Evolutionary conservation across 2,329 filamentous ascomycete genomes (phyloP).

Genomic region (Microdochium paspali): DNA sequence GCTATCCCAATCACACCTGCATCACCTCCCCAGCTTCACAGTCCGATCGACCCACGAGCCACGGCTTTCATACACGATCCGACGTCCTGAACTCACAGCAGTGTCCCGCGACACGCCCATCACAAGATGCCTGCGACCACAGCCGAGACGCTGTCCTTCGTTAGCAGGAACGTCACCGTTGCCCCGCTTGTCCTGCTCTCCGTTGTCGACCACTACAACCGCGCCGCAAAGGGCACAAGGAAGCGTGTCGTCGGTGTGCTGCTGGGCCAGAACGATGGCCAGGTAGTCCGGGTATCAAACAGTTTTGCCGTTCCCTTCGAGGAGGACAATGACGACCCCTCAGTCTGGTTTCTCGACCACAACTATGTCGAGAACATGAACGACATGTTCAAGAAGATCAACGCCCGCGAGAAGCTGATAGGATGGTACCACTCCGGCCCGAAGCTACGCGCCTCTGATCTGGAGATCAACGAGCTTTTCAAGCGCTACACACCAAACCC

Average conservation of each 20-base stretch:
- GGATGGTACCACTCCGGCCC: constrained; percentile 99
- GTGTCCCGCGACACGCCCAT: background rate
- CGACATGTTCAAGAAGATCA: constrained; percentile 99
- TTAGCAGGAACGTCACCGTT: constrained; percentile 91
- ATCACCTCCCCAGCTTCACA: constrained; percentile 5
- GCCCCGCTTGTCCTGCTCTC: constrained; percentile 96
- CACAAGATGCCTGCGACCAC: constrained; percentile 86
- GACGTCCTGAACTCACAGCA: background rate
- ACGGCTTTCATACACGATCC: constrained; percentile 3
- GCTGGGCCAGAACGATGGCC: constrained; percentile 90
- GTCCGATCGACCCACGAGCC: constrained; percentile 2
- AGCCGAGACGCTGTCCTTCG: constrained; percentile 89
- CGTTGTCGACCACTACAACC: constrained; percentile 96
- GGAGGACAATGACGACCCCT: constrained; percentile 96
- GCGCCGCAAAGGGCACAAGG: constrained; percentile 76
- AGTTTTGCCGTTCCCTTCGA: constrained; percentile 99
- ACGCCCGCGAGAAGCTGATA: constrained; percentile 96
- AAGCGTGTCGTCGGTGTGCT: constrained; percentile 90
- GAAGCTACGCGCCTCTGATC: constrained; percentile 89
- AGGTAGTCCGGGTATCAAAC: constrained; percentile 95
- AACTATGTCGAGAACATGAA: constrained; percentile 99
- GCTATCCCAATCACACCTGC: constrained; percentile 4
- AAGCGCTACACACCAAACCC: constrained; percentile 98
- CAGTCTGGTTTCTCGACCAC: constrained; percentile 98
- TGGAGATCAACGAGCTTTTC: constrained; percentile 99